phyloP scores from a whole-genome alignment of 495 filamentous ascomycete species.

The Amphirosellinia nigrospora region DNA sequence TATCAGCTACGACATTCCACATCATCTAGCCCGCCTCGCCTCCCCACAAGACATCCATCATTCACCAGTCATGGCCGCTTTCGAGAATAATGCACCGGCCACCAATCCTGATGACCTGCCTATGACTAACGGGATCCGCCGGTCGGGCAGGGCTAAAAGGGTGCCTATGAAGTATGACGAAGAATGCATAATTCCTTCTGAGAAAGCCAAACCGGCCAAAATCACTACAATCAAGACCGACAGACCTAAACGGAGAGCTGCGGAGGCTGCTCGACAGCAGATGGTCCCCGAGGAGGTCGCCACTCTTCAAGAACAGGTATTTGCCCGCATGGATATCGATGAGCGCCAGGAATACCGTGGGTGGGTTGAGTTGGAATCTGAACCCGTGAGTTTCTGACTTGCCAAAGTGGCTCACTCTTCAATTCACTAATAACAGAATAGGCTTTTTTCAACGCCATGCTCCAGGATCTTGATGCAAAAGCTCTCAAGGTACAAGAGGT shows the following conservation, averaged over 20 bases:
- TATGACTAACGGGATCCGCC: conserved; percentile 29
- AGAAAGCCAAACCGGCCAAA: conserved; percentile 1
- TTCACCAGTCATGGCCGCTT: neutral
- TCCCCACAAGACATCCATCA: neutral
- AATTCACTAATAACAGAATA: conserved; percentile 38
- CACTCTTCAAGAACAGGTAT: conserved; percentile 43
- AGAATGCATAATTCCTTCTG: conserved; percentile 25
- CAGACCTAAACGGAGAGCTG: conserved; percentile 48
- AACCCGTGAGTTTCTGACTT: conserved; percentile 66
- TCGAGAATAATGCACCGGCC: neutral
- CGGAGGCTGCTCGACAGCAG: conserved; percentile 31
- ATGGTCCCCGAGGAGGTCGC: conserved; percentile 37
- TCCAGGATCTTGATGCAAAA: conserved; percentile 75
- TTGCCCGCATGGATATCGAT: conserved; percentile 45
- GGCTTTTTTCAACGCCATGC: conserved; percentile 85
- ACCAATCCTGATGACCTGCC: neutral
- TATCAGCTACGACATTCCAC: neutral
- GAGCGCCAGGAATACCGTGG: conserved; percentile 61
- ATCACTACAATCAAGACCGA: conserved; percentile 5
- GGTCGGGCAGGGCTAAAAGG: conserved; percentile 44
- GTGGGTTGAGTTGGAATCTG: conserved; percentile 89
- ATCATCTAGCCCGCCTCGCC: neutral
- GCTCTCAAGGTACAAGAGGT: conserved; percentile 80
- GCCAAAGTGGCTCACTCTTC: conserved; percentile 11
- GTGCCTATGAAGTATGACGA: conserved; percentile 35